Evolutionary conservation across 2,329 filamentous ascomycete genomes (phyloP).

Genomic region (Sarocladium brachiariae): DNA sequence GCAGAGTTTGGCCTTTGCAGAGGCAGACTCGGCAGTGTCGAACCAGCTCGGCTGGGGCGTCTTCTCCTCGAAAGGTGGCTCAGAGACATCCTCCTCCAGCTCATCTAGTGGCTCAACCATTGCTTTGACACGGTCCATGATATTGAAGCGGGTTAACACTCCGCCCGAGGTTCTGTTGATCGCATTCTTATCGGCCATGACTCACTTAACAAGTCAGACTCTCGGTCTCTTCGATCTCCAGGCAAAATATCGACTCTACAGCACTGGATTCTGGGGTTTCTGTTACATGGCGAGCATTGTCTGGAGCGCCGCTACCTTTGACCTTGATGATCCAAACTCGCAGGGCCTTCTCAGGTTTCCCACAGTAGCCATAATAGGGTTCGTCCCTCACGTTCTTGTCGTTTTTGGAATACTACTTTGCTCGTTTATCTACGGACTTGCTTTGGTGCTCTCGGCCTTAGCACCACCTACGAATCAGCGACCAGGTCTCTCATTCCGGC

Average conservation of each 20-base stretch:
- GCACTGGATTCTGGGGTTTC: constrained; percentile 82
- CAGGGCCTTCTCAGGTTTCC: constrained; percentile 78
- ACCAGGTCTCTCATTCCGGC: constrained; percentile 35
- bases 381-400: constrained; percentile 89
- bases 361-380: constrained; percentile 89
- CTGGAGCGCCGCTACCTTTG: constrained; percentile 63
- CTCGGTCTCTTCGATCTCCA: constrained; percentile 77
- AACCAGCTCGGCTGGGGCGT: constrained; percentile 68
- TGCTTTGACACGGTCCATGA: constrained; percentile 54
- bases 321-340: constrained; percentile 49
- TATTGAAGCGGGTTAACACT: constrained; percentile 77
- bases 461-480: constrained; percentile 21
- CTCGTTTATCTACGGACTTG: constrained; percentile 67
- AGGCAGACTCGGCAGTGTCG: constrained; percentile 82
- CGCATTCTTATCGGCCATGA: constrained; percentile 80
- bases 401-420: constrained; percentile 72
- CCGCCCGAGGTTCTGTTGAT: constrained; percentile 84
- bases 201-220: constrained; percentile 77
- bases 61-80: constrained; percentile 37
- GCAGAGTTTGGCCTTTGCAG: constrained; percentile 90
- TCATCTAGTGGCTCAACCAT: constrained; percentile 20
- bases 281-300: constrained; percentile 83
- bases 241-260: constrained; percentile 71
- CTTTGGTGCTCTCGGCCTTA: constrained; percentile 64
- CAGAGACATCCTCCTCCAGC: constrained; percentile 12